Percentiles rank a stretch among this genome's conserved stretches.
Conservation (phyloP, 805 yeast genomes). For the Saccharomycopsis malanga region DNA sequence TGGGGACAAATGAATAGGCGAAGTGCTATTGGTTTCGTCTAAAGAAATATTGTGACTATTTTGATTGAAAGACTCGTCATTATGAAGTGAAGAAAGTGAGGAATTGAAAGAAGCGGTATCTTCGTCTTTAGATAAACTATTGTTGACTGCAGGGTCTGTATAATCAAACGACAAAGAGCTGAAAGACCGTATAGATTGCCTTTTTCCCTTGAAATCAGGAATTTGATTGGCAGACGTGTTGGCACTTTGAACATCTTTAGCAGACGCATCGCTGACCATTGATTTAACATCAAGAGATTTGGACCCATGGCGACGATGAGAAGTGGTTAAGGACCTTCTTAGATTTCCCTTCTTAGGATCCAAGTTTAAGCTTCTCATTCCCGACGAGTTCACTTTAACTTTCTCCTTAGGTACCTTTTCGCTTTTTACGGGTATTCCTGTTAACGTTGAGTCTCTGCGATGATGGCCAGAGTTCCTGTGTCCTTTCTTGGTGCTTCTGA, state of each 20-base stretch:
- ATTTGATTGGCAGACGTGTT: too few species aligned
- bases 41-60: neutral
- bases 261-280: slow-evolving; percentile 1
- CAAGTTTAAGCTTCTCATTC: slow-evolving; percentile 18
- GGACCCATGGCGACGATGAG: slow-evolving; percentile 13
- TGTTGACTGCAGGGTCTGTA: neutral
- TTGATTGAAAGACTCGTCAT: slow-evolving; percentile 1
- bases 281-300: slow-evolving; percentile 10
- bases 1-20: slow-evolving; percentile 6
- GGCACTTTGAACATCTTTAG: too few species aligned
- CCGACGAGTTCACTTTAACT: slow-evolving; percentile 8
- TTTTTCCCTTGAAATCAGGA: neutral
- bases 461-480: neutral
- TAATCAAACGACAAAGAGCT: neutral
- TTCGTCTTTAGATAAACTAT: neutral
- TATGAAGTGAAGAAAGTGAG: slow-evolving; percentile 7
- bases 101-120: slow-evolving; percentile 7
- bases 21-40: neutral
- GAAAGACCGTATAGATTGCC: slow-evolving; percentile 11
- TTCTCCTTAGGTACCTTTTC: neutral
- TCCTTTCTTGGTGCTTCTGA: neutral
- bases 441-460: neutral
- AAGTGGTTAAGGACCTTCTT: slow-evolving; percentile 7
- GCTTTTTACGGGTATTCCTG: neutral
- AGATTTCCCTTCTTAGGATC: slow-evolving; percentile 6